A percentile compares a stretch with the other conserved stretches of the same genome.
phyloP scores from a whole-genome alignment of 306 rosid species.

The Senna siamea region DNA sequence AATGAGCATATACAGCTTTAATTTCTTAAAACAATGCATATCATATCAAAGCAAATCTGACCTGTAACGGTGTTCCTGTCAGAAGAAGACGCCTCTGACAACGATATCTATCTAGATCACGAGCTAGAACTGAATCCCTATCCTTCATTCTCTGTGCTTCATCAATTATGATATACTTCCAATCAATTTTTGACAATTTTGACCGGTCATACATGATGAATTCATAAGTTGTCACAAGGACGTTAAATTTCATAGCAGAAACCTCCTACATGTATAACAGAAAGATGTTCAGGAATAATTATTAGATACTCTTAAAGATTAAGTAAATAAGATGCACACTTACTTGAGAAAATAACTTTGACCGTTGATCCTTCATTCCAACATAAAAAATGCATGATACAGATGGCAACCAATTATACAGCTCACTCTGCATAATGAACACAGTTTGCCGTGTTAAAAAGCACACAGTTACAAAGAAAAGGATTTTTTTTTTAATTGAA shows the following conservation, averaged over 20 bases:
- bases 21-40: conserved; percentile 17
- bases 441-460: conserved; percentile 32
- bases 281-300: conserved; percentile 11
- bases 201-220: conserved; percentile 87
- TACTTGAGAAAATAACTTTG: conserved; percentile 76
- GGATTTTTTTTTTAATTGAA: neutral
- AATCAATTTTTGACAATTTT: conserved; percentile 73
- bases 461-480: conserved; percentile 6
- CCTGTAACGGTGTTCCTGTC: conserved; percentile 99
- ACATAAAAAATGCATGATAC: conserved; percentile 78
- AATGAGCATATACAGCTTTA: neutral
- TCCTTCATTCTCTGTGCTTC: conserved; percentile 89
- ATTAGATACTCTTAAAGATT: neutral
- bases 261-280: conserved; percentile 57
- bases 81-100: conserved; percentile 95
- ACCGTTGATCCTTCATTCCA: conserved; percentile 72
- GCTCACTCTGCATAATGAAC: conserved; percentile 64
- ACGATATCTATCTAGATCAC: conserved; percentile 96
- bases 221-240: conserved; percentile 83
- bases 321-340: conserved; percentile 34
- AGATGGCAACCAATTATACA: conserved; percentile 72
- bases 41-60: conserved; percentile 35
- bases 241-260: conserved; percentile 78
- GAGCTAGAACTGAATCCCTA: conserved; percentile 82
- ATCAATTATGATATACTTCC: conserved; percentile 82